These are phyloP conservation scores for Trichoderma atroviride DNA, from an alignment of 2,329 filamentous ascomycete species.

Conservation along the genomic window DNA sequence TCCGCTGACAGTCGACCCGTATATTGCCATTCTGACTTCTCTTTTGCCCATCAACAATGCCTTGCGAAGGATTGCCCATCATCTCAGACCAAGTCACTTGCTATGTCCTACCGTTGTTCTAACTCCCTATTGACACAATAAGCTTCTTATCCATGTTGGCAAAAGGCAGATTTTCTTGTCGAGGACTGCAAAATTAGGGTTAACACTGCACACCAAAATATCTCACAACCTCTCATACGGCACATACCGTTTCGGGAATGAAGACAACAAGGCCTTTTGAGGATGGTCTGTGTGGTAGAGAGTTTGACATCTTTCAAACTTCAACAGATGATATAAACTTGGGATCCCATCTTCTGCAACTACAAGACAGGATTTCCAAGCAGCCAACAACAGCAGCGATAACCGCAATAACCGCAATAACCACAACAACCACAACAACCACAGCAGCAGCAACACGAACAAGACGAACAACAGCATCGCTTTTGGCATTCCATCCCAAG, in stretches of 20 bases:
- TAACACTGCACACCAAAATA: not conserved
- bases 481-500: not conserved
- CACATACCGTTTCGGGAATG: not conserved
- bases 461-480: not conserved
- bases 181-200: not conserved
- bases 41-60: slow-evolving; percentile 7
- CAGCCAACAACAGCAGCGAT: not conserved
- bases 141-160: slow-evolving; percentile 20
- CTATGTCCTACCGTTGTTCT: not conserved
- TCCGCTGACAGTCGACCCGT: slow-evolving; percentile 16
- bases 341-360: not conserved
- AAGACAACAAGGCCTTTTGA: not conserved
- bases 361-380: not conserved
- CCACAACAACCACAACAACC: not conserved
- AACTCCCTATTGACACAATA: slow-evolving; percentile 12
- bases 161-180: slow-evolving; percentile 5
- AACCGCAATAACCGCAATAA: not conserved
- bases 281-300: not conserved
- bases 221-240: not conserved
- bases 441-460: not conserved
- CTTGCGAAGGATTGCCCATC: slow-evolving; percentile 13
- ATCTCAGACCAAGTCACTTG: not conserved
- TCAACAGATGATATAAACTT: slow-evolving; percentile 20
- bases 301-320: not conserved
- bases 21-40: not conserved